Percentiles rank a stretch among this genome's conserved stretches.
Evolutionary conservation across 768 basidiomycete species (phyloP).

Genomic region (Cyclocybe aegerita): DNA sequence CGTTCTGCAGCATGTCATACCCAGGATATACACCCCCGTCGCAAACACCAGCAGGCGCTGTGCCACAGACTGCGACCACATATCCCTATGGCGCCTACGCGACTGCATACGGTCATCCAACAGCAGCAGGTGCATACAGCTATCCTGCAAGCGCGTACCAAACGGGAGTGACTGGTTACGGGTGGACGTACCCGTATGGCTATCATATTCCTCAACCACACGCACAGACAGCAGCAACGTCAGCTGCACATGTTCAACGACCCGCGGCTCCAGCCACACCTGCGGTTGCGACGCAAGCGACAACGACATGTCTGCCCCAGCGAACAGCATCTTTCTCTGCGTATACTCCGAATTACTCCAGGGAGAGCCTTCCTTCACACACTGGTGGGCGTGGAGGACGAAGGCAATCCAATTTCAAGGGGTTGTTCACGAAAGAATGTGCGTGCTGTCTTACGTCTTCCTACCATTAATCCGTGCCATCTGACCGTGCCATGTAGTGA

Average conservation of each 20-base stretch:
- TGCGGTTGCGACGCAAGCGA: constrained; percentile 32
- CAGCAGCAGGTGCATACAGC: constrained; percentile 49
- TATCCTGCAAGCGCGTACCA: constrained; percentile 53
- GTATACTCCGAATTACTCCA: constrained; percentile 50
- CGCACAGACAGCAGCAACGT: constrained; percentile 19
- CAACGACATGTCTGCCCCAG: constrained; percentile 29
- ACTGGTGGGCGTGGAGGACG: constrained; percentile 48
- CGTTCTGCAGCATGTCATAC: constrained; percentile 14
- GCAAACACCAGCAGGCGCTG: constrained; percentile 14
- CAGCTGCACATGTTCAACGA: constrained; percentile 19
- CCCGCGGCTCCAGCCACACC: constrained; percentile 20
- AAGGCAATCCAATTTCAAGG: constrained; percentile 70
- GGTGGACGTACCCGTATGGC: constrained; percentile 71
- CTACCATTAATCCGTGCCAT: neutral
- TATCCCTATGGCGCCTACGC: constrained; percentile 69
- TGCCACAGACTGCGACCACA: constrained; percentile 45
- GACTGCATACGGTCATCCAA: constrained; percentile 42
- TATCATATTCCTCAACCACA: constrained; percentile 47
- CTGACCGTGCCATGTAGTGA: constrained; percentile 39
- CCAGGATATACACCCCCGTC: constrained; percentile 20
- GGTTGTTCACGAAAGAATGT: constrained; percentile 82
- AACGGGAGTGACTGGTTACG: constrained; percentile 68
- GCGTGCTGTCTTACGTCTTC: constrained; percentile 26
- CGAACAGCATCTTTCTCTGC: constrained; percentile 39
- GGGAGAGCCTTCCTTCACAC: constrained; percentile 45